These are phyloP conservation scores for Inga laurina DNA, from an alignment of 306 rosid species.

Conservation along the genomic window DNA sequence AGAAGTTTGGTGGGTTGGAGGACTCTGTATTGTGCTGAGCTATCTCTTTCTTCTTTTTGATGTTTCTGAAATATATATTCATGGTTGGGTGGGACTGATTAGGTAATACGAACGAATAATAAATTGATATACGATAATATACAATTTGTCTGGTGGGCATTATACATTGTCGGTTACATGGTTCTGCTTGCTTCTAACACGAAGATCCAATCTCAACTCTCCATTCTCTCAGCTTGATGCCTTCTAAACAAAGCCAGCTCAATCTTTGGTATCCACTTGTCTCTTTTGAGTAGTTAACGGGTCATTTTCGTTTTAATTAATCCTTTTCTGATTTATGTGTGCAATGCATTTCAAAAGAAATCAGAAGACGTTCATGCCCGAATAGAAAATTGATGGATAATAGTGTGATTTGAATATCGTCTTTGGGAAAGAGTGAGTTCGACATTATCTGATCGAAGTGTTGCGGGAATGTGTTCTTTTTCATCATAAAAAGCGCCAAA, in stretches of 20 bases:
- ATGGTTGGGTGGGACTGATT: slow-evolving; percentile 37
- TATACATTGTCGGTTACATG: slow-evolving; percentile 1
- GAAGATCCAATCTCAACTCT: background rate
- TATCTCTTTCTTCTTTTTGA: background rate
- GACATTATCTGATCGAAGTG: background rate
- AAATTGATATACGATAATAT: background rate
- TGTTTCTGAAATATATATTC: background rate
- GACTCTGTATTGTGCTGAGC: slow-evolving; percentile 31
- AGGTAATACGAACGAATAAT: slow-evolving; percentile 25
- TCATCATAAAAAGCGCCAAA: background rate
- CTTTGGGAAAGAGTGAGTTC: background rate
- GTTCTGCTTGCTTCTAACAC: background rate
- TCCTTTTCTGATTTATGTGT: background rate
- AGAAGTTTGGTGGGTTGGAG: slow-evolving; percentile 50
- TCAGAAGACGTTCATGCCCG: background rate
- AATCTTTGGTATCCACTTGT: slow-evolving; percentile 20
- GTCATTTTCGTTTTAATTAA: slow-evolving; percentile 26
- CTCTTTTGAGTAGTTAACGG: slow-evolving; percentile 5
- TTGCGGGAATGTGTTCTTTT: background rate
- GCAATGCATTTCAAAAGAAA: background rate
- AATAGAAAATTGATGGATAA: background rate
- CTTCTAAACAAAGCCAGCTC: slow-evolving; percentile 27
- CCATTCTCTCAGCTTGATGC: slow-evolving; percentile 6
- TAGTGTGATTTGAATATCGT: background rate
- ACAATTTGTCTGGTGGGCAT: slow-evolving; percentile 14